Evolutionary conservation across 305 asterid genomes (phyloP), one percentile per base, ranked within the genome.

Genomic region (Fraxinus latifolia): DNA sequence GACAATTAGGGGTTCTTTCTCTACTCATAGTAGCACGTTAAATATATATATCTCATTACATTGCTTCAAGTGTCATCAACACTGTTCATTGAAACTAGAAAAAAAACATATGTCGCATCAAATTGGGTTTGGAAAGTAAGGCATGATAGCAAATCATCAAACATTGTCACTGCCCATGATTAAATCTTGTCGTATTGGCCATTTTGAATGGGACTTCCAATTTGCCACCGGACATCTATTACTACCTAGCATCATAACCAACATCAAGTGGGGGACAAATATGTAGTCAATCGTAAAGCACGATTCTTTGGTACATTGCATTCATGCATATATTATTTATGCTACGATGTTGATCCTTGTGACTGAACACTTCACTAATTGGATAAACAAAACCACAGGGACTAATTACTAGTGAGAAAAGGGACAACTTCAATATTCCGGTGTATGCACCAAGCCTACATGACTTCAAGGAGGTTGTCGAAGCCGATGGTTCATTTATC

Each of bases 401-500:
- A 1, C 87, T 94, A 44, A 94, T 96, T 47, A 89, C 89, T 0
- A 86, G 88, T 3, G 99, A 93, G 21, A 89, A 93, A 65, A 87
- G 99, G 3, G 99, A 96, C 90, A 84, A 81, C 42, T 96, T 96
- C 91, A 96, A 96, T 78, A 94, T 96, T 76, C 99, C 98, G 0
- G 92, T 96, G 2, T 96, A 93, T 79, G 99, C 97, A 21, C 92
- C 99, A 0, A 96, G 97, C 90, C 83, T 91, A 7, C 93, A 96
- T 67, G 98, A 96, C 42, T 96, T 96, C 92, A 91, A 86, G 89
- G 97, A 96, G 87, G 97, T 96, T 76, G 97, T 96, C 12, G 98
- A 89, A 74, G 92, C 89, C 71, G 87, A 93, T 31, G 96, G 95
- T 19, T 91, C 97, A 3, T 92, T 96, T 85, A 15, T 73, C 44